Evolutionary conservation across 2,329 filamentous ascomycete genomes (phyloP).

Genomic region (Neofusicoccum ribis): DNA sequence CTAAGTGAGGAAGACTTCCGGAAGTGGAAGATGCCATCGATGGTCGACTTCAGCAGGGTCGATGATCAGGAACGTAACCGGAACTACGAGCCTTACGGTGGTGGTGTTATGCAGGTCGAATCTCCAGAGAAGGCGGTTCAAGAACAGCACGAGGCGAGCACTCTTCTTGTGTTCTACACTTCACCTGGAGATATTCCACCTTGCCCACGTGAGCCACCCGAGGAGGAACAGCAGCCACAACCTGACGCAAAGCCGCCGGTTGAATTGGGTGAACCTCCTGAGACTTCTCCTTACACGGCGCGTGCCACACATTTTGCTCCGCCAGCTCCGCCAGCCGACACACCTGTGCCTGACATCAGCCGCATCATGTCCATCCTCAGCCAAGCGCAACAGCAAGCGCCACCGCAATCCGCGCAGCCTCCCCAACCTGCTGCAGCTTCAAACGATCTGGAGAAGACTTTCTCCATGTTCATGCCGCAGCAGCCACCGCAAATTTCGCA

Average conservation of each 20-base stretch:
- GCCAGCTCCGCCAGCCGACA: not conserved
- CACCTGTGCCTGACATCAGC: conserved; percentile 12
- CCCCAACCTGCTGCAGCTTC: conserved; percentile 22
- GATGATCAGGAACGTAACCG: conserved; percentile 41
- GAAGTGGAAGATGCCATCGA: conserved; percentile 34
- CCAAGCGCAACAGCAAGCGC: conserved; percentile 21
- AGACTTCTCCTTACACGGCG: conserved; percentile 24
- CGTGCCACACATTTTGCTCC: conserved; percentile 26
- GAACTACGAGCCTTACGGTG: conserved; percentile 49
- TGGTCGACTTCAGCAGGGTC: conserved; percentile 47
- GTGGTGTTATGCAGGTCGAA: conserved; percentile 40
- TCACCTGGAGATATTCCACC: conserved; percentile 47
- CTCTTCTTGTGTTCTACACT: conserved; percentile 49
- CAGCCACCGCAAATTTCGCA: conserved; percentile 19
- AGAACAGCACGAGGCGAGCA: conserved; percentile 47
- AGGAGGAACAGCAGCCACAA: conserved; percentile 30
- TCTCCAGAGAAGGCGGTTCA: conserved; percentile 47
- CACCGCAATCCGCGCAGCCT: conserved; percentile 21
- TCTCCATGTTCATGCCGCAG: conserved; percentile 21
- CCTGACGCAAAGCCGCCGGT: conserved; percentile 25
- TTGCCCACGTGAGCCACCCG: conserved; percentile 46
- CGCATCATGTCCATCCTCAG: conserved; percentile 11
- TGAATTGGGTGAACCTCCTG: conserved; percentile 41
- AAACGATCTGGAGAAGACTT: conserved; percentile 19
- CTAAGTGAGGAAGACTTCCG: conserved; percentile 47